phyloP scores from a whole-genome alignment of 73 alveolate genomes.

The Tetrahymena elliotti region DNA sequence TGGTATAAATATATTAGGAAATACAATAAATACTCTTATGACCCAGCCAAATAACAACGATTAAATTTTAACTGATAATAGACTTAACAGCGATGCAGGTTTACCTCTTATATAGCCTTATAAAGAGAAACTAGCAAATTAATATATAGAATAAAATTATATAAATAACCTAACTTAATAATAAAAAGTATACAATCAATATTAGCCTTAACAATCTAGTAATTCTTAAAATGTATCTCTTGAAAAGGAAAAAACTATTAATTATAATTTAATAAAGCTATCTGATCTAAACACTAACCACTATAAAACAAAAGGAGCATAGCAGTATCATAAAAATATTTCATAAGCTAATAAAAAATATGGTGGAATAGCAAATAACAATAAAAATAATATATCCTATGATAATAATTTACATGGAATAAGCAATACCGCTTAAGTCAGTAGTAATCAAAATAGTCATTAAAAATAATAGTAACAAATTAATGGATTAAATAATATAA shows the following conservation, averaged over 20 bases:
- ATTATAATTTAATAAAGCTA: not conserved
- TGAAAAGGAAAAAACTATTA: not conserved
- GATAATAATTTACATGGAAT: not conserved
- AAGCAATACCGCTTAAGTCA: not conserved
- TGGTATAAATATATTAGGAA: too few relatives aligned
- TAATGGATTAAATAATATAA: not conserved
- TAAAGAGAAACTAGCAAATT: not conserved
- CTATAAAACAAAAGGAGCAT: not conserved
- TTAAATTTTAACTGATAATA: not conserved
- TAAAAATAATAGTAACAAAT: not conserved
- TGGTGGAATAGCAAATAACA: not conserved
- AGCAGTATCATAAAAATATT: not conserved
- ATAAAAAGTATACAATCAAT: not conserved
- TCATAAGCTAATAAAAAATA: not conserved
- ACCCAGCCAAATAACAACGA: not conserved
- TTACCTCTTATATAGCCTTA: not conserved
- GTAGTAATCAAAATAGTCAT: not conserved
- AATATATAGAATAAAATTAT: not conserved
- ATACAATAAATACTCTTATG: not conserved
- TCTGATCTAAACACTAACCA: not conserved
- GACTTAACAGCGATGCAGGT: not conserved
- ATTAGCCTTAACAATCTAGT: not conserved
- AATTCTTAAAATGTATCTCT: not conserved
- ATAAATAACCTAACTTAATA: not conserved
- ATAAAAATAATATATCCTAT: not conserved